Conservation (phyloP, 352 stramenopile species). For the Pythium volutum region DNA sequence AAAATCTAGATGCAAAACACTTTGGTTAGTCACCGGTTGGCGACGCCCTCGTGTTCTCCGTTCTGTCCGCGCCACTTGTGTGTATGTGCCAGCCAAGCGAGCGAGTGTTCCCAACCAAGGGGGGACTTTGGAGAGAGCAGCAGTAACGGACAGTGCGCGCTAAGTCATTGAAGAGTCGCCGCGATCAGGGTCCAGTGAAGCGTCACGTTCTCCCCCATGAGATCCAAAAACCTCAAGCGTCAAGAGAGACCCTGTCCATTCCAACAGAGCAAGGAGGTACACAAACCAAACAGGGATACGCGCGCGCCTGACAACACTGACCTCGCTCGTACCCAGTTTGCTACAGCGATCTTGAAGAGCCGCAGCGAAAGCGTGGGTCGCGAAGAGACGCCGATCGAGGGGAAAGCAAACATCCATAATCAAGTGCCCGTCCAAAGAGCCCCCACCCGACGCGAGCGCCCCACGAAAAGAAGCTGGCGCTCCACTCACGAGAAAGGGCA, state of each 20-base stretch:
- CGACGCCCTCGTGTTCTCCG: constrained; percentile 1
- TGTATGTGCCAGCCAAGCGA: neutral
- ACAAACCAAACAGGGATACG: neutral
- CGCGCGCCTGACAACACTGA: neutral
- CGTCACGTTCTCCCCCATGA: neutral
- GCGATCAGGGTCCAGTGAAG: no score
- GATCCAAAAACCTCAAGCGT: neutral
- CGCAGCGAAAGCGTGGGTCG: constrained; percentile 2
- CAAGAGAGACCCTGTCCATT: neutral
- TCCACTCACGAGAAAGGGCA: neutral
- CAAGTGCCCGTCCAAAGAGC: neutral
- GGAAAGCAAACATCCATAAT: neutral
- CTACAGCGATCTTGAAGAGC: constrained; percentile 18
- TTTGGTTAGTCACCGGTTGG: constrained; percentile 12
- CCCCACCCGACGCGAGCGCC: neutral
- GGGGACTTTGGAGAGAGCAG: no score
- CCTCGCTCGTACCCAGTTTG: neutral
- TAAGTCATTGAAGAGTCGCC: no score
- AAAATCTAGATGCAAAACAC: constrained; percentile 20
- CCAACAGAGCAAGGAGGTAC: neutral
- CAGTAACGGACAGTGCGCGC: no score
- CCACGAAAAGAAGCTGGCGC: constrained; percentile 17
- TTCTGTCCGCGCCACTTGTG: neutral
- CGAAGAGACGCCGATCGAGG: constrained; percentile 17
- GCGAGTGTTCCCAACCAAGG: no score